Percentiles rank a stretch among this genome's conserved stretches.
Evolutionary conservation across 306 rosid genomes (phyloP).

Genomic region (Trifolium dubium): DNA sequence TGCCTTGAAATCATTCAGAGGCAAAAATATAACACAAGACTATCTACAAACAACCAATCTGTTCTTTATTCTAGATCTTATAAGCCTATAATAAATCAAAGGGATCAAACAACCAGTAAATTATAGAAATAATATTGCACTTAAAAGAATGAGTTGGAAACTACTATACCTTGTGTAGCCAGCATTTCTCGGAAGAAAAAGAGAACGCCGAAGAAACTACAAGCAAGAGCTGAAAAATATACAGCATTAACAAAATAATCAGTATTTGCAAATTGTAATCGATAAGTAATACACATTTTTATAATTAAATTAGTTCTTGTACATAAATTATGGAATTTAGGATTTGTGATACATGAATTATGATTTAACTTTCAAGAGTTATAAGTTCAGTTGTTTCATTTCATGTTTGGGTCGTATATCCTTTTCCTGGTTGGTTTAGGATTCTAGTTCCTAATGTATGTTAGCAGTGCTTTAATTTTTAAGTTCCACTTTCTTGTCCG

Average conservation of each 20-base stretch:
- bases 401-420: background rate
- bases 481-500: conserved; percentile 1
- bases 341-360: background rate
- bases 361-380: background rate
- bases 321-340: conserved; percentile 11
- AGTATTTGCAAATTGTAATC: conserved; percentile 11
- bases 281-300: background rate
- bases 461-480: conserved; percentile 16
- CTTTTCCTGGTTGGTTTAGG: conserved; percentile 12
- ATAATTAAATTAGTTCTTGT: conserved; percentile 5
- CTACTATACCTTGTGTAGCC: conserved; percentile 60
- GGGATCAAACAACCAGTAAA: background rate
- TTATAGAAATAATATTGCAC: conserved; percentile 19
- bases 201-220: conserved; percentile 86
- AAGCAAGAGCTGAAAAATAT: conserved; percentile 70
- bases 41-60: background rate
- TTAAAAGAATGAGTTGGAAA: conserved; percentile 27
- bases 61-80: conserved; percentile 12
- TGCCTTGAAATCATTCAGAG: conserved; percentile 24
- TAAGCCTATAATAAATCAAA: conserved; percentile 3
- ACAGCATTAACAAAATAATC: conserved; percentile 25
- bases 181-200: conserved; percentile 64
- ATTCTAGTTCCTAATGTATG: conserved; percentile 10
- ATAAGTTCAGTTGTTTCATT: background rate
- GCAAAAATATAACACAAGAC: background rate